Conservation (phyloP, 805 yeast species). For the Schwanniomyces pseudopolymorphus region DNA sequence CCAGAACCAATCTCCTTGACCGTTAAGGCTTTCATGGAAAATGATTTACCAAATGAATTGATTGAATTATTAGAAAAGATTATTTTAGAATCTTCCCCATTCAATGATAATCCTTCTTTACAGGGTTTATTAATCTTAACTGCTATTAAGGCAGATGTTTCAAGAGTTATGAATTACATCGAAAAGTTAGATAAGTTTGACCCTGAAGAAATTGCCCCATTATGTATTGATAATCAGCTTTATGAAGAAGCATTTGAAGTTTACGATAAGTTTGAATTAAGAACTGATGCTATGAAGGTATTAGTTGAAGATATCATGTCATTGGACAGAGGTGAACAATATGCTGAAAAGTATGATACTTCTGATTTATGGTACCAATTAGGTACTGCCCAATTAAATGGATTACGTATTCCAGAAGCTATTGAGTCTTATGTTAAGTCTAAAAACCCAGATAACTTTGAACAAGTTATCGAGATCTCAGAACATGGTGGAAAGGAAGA, state of each 20-base stretch:
- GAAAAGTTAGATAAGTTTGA: constrained; percentile 90
- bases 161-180: constrained; percentile 78
- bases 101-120: constrained; percentile 90
- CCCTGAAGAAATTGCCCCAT: constrained; percentile 89
- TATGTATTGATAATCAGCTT: constrained; percentile 84
- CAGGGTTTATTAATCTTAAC: constrained; percentile 92
- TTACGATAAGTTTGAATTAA: constrained; percentile 78
- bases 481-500: constrained; percentile 96
- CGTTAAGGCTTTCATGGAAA: constrained; percentile 94
- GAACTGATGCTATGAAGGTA: constrained; percentile 80
- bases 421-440: constrained; percentile 90
- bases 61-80: constrained; percentile 95
- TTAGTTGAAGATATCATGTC: constrained; percentile 92
- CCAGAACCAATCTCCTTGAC: constrained; percentile 94
- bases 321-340: constrained; percentile 89
- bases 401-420: constrained; percentile 88
- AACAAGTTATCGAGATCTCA: constrained; percentile 87
- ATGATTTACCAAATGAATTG: constrained; percentile 87
- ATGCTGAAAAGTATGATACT: constrained; percentile 84
- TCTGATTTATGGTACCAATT: constrained; percentile 92
- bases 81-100: constrained; percentile 95
- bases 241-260: constrained; percentile 94
- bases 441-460: constrained; percentile 85
- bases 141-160: constrained; percentile 91
- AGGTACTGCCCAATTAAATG: constrained; percentile 94